Evolutionary conservation across 2,329 filamentous ascomycete species (phyloP), one percentile per base, ranked within the genome.

Genomic region (Sporothrix inflata): DNA sequence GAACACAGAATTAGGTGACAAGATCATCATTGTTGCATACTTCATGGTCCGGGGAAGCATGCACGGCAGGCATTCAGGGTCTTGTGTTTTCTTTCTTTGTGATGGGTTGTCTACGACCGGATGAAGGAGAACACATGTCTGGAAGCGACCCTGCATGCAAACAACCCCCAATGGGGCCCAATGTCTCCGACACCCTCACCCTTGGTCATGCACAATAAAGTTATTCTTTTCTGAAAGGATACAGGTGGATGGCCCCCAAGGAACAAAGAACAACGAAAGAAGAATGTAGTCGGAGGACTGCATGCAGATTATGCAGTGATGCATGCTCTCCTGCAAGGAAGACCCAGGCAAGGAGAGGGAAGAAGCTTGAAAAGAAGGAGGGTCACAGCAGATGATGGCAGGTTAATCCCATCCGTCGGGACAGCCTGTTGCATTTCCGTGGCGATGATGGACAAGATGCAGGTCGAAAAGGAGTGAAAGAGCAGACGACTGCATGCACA

Each of bases 121-220:
- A 61, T 61, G 34, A 38, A 9, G 30, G 19, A 38, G 16, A 34
- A 34, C 19, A 34, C 27, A 61, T 61, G 34, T 61, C 55, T 19
- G 55, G 19, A 1, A 40, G 55, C 40, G 30, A 24, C 21, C 40
- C 42, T 49, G 27, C 42, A 66, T 30, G 9, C 34, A 27, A 9
- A 45, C 19, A 11, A 14, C 49, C 49, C 49, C 4, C 3, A 61
- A 34, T n/a, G 49, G n/a, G 14, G 49, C 16, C 16, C 7, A 53
- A n/a, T 61, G 19, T n/a, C 7, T 30, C 61, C 40, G 16, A 49
- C 61, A 66, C 21, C 40, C 61, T 66, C 61, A 19, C 38, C 61
- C 42, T 67, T 67, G 65, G 27, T 12, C 65, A 67, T 38, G 42
- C 21, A 53, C 27, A 21, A n/a, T 53, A 53, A 53, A 24, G 45